Evolutionary conservation across 1,284 basidiomycete genomes (phyloP).

Genomic region (Ustilago xerochloae): DNA sequence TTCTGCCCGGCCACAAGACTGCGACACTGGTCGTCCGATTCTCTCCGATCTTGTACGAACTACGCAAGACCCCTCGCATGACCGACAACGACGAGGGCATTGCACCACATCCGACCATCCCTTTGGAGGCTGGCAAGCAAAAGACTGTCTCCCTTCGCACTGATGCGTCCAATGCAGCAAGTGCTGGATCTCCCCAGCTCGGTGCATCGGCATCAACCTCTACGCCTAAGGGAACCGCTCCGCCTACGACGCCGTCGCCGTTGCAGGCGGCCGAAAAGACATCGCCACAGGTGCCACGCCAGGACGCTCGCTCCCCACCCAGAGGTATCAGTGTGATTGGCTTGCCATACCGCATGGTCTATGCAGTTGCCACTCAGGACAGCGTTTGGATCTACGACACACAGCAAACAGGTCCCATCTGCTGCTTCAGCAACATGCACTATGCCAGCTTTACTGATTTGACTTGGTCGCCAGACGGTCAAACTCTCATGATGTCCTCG

Average conservation of each 20-base stretch:
- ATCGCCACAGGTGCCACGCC: constrained; percentile 8
- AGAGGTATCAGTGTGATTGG: constrained; percentile 77
- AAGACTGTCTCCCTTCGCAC: constrained; percentile 71
- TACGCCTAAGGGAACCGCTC: too few relatives aligned
- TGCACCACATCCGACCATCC: constrained; percentile 70
- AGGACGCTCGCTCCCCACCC: constrained; percentile 32
- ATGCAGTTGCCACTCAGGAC: constrained; percentile 96
- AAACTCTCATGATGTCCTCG: constrained; percentile 88
- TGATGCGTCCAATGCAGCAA: constrained; percentile 2
- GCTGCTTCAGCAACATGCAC: constrained; percentile 92
- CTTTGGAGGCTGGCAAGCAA: constrained; percentile 77
- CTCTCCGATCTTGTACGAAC: constrained; percentile 90
- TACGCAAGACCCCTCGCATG: constrained; percentile 71
- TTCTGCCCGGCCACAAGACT: constrained; percentile 94
- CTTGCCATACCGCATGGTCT: constrained; percentile 92
- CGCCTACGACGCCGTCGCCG: constrained; percentile 14
- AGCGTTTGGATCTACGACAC: constrained; percentile 95
- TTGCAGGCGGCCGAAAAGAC: constrained; percentile 17
- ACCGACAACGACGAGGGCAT: constrained; percentile 41
- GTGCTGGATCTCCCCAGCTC: constrained; percentile 17
- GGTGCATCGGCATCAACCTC: too few relatives aligned
- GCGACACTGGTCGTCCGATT: constrained; percentile 92
- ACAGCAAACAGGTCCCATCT: constrained; percentile 91
- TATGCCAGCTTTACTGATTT: constrained; percentile 98
- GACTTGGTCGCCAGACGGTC: constrained; percentile 95